A percentile compares a stretch with the other conserved stretches of the same genome.
Evolutionary conservation across 1,284 basidiomycete genomes (phyloP).

Genomic region (Laetiporus sulphureus): DNA sequence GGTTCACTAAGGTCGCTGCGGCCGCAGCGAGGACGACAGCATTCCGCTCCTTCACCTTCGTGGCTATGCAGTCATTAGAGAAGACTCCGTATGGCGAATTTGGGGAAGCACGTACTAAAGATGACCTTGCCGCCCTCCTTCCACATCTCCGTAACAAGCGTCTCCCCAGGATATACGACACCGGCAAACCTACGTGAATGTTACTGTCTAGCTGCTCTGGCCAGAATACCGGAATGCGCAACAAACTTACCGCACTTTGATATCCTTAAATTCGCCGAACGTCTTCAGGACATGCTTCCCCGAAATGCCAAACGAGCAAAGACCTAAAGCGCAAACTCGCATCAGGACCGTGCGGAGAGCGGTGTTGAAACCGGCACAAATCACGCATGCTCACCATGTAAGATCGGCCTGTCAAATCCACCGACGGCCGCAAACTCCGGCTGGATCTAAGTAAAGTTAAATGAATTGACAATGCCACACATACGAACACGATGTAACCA

Average conservation of each 20-base stretch:
- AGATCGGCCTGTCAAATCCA: conserved; percentile 89
- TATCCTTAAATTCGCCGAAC: conserved; percentile 85
- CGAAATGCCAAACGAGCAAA: conserved; percentile 92
- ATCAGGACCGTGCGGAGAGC: not conserved
- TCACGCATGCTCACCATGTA: conserved; percentile 45
- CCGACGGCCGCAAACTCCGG: conserved; percentile 93
- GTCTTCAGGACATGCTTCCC: conserved; percentile 91
- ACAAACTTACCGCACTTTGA: conserved; percentile 82
- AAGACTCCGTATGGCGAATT: too few species aligned
- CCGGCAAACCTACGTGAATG: conserved; percentile 61
- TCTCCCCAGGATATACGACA: conserved; percentile 95
- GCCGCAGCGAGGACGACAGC: conserved; percentile 66
- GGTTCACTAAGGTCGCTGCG: conserved; percentile 60
- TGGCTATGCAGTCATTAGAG: conserved; percentile 34
- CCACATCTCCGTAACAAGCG: conserved; percentile 95
- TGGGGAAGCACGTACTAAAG: conserved; percentile 63
- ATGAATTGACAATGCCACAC: not conserved
- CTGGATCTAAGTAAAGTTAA: conserved; percentile 55
- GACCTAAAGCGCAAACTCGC: conserved; percentile 33
- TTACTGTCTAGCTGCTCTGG: not conserved
- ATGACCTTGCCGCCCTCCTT: conserved; percentile 91
- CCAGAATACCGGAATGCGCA: not conserved
- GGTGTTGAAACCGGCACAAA: not conserved
- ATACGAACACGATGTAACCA: not conserved
- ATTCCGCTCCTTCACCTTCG: conserved; percentile 78